Evolutionary conservation across 164 flowering plant genomes (phyloP).

Genomic region (Saururus chinensis): DNA sequence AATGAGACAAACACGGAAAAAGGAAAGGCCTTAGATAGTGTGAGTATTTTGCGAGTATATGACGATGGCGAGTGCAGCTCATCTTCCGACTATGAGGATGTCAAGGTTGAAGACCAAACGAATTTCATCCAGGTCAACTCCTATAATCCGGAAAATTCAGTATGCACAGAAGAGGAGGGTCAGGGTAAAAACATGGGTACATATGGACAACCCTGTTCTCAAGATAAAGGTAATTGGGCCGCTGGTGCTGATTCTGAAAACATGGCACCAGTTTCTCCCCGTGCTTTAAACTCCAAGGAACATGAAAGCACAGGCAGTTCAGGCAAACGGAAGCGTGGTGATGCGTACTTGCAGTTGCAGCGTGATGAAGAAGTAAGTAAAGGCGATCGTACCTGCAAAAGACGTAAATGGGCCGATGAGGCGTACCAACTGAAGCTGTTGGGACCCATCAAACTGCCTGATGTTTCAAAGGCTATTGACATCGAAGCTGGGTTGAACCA

Average conservation of each 20-base stretch:
- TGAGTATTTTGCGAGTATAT: not conserved
- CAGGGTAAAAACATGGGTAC: not conserved
- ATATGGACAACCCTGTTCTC: not conserved
- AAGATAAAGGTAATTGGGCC: not conserved
- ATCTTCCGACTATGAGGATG: not conserved
- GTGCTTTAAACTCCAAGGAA: constrained; percentile 6
- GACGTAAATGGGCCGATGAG: constrained; percentile 22
- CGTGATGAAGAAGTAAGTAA: constrained; percentile 9
- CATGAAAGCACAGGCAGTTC: constrained; percentile 23
- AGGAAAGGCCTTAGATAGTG: not conserved
- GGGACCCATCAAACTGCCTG: constrained; percentile 36
- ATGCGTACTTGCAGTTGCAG: constrained; percentile 15
- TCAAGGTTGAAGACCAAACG: not conserved
- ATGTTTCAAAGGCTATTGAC: constrained; percentile 10
- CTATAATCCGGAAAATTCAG: not conserved
- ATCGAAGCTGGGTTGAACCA: constrained; percentile 6
- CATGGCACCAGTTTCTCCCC: not conserved
- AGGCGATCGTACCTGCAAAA: constrained; percentile 16
- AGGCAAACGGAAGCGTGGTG: constrained; percentile 24
- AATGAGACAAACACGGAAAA: not conserved
- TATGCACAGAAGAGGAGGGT: not conserved
- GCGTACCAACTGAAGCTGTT: constrained; percentile 21
- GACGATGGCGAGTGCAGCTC: not conserved
- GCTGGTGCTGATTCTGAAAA: not conserved
- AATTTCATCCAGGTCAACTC: not conserved